Evolutionary conservation across 2,329 filamentous ascomycete genomes (phyloP).

Genomic region (Aotearoamyces nothofagi): DNA sequence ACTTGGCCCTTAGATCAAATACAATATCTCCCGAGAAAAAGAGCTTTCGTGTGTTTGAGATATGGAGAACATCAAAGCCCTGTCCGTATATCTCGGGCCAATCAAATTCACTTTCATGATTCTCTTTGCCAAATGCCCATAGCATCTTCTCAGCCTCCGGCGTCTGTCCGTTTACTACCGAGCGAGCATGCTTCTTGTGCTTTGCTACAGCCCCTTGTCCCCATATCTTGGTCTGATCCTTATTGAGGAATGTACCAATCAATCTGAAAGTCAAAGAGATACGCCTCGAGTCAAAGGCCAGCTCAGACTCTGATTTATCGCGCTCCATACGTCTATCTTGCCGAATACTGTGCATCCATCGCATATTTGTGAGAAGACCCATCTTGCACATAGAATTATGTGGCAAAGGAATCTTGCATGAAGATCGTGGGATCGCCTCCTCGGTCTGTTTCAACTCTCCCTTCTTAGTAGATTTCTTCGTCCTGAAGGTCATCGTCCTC

Average conservation of each 20-base stretch:
- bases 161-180: slow-evolving; percentile 55
- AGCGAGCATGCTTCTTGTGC: slow-evolving; percentile 37
- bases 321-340: slow-evolving; percentile 60
- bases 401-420: slow-evolving; percentile 54
- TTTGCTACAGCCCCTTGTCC: slow-evolving; percentile 77
- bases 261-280: slow-evolving; percentile 86
- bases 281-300: slow-evolving; percentile 57
- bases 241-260: slow-evolving; percentile 72
- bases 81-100: slow-evolving; percentile 64
- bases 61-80: slow-evolving; percentile 75
- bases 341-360: slow-evolving; percentile 86
- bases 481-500: slow-evolving; percentile 77
- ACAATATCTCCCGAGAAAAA: slow-evolving; percentile 32
- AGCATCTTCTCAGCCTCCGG: slow-evolving; percentile 54
- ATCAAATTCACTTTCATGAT: slow-evolving; percentile 54
- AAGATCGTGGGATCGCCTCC: slow-evolving; percentile 10
- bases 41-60: slow-evolving; percentile 24
- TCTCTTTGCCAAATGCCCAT: slow-evolving; percentile 71
- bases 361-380: slow-evolving; percentile 65
- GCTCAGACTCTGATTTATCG: slow-evolving; percentile 56
- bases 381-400: slow-evolving; percentile 84
- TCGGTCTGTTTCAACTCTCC: too few relatives aligned
- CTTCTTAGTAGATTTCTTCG: slow-evolving; percentile 47
- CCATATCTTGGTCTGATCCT: slow-evolving; percentile 59
- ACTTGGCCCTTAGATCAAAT: slow-evolving; percentile 31